Percentiles rank a stretch among this genome's conserved stretches.
These are phyloP conservation scores for Candida nemodendra DNA, from an alignment of 805 yeast species.

Conservation along the genomic window DNA sequence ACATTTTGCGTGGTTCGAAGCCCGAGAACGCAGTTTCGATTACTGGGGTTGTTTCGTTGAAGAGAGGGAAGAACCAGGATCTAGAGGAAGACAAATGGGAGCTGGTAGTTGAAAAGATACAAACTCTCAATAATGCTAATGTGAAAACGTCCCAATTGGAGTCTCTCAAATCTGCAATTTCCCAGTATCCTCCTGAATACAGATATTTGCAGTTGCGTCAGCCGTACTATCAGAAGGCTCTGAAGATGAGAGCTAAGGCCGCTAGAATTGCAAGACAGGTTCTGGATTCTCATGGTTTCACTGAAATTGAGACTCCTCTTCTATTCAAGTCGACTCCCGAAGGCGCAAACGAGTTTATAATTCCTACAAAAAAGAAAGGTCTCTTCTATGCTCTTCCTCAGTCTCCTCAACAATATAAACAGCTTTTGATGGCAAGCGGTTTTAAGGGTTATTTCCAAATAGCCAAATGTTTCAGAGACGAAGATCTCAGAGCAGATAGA, in stretches of 20 bases:
- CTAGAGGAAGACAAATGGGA: constrained; percentile 46
- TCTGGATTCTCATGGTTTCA: constrained; percentile 47
- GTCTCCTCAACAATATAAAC: constrained; percentile 97
- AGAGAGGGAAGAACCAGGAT: constrained; percentile 30
- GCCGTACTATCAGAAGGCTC: constrained; percentile 51
- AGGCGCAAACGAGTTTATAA: constrained; percentile 94
- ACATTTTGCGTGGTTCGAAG: constrained; percentile 43
- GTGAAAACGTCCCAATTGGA: constrained; percentile 65
- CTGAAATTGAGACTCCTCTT: constrained; percentile 89
- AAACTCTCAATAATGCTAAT: constrained; percentile 60
- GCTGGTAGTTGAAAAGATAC: constrained; percentile 48
- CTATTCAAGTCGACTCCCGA: constrained; percentile 96
- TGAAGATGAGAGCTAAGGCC: constrained; percentile 56
- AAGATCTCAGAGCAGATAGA: constrained; percentile 89
- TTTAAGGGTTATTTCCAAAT: constrained; percentile 82
- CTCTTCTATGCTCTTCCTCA: constrained; percentile 89
- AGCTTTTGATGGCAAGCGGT: constrained; percentile 92
- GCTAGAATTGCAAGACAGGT: constrained; percentile 41
- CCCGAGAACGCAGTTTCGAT: constrained; percentile 77
- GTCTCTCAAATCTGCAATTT: constrained; percentile 50
- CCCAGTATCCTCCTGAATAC: constrained; percentile 72
- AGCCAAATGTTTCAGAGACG: constrained; percentile 95
- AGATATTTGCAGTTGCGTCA: constrained; percentile 79
- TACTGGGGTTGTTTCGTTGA: constrained; percentile 48
- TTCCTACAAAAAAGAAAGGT: constrained; percentile 72